Percentiles rank a stretch among this genome's conserved stretches.
These are phyloP conservation scores for Peniophora sp. DNA, from an alignment of 1,284 basidiomycete species.

Conservation along the genomic window DNA sequence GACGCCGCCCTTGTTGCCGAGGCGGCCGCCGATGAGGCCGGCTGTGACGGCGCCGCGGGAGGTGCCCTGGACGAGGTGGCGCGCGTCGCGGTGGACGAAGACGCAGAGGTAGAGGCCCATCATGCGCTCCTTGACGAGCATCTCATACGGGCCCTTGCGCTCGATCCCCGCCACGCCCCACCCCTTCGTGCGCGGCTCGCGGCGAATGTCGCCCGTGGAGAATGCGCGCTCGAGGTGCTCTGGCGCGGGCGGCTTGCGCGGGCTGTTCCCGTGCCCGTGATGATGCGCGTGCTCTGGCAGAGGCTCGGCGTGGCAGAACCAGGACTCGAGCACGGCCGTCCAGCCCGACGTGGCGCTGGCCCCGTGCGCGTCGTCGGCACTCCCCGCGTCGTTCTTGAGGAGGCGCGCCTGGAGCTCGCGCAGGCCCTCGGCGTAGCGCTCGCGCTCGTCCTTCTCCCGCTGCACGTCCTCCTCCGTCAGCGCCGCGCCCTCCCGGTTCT, in stretches of 20 bases:
- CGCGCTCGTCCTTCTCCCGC: constrained; percentile 27
- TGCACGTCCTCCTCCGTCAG: constrained; percentile 30
- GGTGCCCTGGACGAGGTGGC: constrained; percentile 53
- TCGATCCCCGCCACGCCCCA: neutral
- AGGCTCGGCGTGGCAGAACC: constrained; percentile 48
- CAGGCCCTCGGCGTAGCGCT: constrained; percentile 18
- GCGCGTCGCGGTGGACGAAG: constrained; percentile 62
- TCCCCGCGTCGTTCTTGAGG: constrained; percentile 1
- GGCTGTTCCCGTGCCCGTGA: neutral
- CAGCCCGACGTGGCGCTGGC: constrained; percentile 39
- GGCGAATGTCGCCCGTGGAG: constrained; percentile 8
- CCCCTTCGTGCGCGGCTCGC: neutral
- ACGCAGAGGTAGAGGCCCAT: constrained; percentile 82
- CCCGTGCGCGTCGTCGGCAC: constrained; percentile 7
- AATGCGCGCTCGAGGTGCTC: constrained; percentile 8
- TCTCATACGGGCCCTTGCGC: constrained; percentile 63
- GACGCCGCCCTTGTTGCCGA: constrained; percentile 84
- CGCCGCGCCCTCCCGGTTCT: constrained; percentile 34
- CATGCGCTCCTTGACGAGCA: constrained; percentile 78
- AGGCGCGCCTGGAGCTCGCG: constrained; percentile 16
- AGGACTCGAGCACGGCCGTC: constrained; percentile 68
- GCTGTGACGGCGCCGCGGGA: constrained; percentile 73
- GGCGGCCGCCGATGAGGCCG: constrained; percentile 79
- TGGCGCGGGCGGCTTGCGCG: neutral
- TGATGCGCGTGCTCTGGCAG: neutral